phyloP scores from a whole-genome alignment of 2,329 filamentous ascomycete species.

The Clarireedia sp. region DNA sequence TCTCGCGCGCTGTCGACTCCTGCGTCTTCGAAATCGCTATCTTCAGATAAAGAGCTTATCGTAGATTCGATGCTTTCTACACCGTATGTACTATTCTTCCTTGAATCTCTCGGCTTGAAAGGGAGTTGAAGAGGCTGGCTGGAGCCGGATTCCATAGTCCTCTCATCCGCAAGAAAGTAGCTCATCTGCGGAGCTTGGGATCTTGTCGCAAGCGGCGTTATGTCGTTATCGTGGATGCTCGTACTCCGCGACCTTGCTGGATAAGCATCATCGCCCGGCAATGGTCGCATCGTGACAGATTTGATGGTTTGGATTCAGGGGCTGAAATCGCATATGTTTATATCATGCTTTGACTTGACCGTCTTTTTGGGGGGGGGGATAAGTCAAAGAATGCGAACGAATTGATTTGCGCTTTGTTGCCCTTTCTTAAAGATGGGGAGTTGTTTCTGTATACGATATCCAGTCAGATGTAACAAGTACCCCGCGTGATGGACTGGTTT shows the following conservation, averaged over 20 bases:
- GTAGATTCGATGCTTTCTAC: conserved; percentile 30
- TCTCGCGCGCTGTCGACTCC: conserved; percentile 19
- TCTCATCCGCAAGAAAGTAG: conserved; percentile 45
- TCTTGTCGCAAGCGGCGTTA: conserved; percentile 30
- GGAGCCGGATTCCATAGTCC: conserved; percentile 37
- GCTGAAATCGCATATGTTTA: conserved; percentile 4
- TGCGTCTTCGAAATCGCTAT: conserved; percentile 25
- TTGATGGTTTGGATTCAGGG: neutral
- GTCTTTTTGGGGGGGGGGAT: no score
- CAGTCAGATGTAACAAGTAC: no score
- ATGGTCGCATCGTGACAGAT: conserved; percentile 35
- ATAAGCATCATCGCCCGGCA: conserved; percentile 38
- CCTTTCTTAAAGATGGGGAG: neutral
- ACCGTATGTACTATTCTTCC: conserved; percentile 29
- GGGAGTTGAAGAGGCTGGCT: conserved; percentile 26
- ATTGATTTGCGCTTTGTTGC: no score
- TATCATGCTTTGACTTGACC: conserved; percentile 13
- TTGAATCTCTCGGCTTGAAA: conserved; percentile 29
- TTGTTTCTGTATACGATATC: neutral
- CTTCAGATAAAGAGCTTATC: conserved; percentile 26
- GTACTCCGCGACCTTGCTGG: conserved; percentile 33
- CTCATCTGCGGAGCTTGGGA: conserved; percentile 39
- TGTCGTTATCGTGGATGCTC: conserved; percentile 32
- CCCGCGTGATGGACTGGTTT: no score
- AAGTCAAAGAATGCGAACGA: no score